Evolutionary conservation across 2,329 filamentous ascomycete species (phyloP).

Genomic region (Talaromyces sp.): DNA sequence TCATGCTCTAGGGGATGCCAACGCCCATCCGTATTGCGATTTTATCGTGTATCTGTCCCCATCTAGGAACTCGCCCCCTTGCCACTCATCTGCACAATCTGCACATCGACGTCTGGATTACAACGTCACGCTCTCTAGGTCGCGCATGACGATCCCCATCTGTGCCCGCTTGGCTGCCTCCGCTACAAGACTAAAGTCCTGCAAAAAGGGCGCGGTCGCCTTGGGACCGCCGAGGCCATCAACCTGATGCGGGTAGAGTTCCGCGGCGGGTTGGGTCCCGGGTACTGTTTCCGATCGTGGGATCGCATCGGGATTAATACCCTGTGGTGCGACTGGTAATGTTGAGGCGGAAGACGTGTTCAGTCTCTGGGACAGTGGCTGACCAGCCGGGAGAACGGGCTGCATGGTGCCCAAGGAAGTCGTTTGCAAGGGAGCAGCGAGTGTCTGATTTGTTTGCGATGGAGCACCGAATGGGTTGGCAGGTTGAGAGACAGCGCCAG

Average conservation of each 20-base stretch:
- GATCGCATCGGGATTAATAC: conserved; percentile 8
- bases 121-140: conserved; percentile 62
- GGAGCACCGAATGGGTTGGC: conserved; percentile 14
- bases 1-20: conserved; percentile 7
- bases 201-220: conserved; percentile 65
- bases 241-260: conserved; percentile 30
- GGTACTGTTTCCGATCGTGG: conserved; percentile 14
- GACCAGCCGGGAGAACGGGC: conserved; percentile 16
- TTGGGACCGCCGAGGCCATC: conserved; percentile 35
- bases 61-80: conserved; percentile 12
- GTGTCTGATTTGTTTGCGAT: conserved; percentile 17
- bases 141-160: conserved; percentile 83
- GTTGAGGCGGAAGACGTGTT: conserved; percentile 9
- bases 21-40: neutral
- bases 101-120: conserved; percentile 18
- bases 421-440: conserved; percentile 19
- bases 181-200: conserved; percentile 81
- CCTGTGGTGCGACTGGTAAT: conserved; percentile 16
- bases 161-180: conserved; percentile 93
- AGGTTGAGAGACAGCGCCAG: conserved; percentile 11
- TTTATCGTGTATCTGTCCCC: conserved; percentile 2
- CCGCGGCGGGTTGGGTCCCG: conserved; percentile 11
- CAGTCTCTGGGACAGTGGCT: conserved; percentile 16
- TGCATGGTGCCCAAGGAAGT: conserved; percentile 15
- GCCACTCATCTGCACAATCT: neutral